Conservation (phyloP, 202 grass and related monocot species). For the Brachypodium distachyon region DNA sequence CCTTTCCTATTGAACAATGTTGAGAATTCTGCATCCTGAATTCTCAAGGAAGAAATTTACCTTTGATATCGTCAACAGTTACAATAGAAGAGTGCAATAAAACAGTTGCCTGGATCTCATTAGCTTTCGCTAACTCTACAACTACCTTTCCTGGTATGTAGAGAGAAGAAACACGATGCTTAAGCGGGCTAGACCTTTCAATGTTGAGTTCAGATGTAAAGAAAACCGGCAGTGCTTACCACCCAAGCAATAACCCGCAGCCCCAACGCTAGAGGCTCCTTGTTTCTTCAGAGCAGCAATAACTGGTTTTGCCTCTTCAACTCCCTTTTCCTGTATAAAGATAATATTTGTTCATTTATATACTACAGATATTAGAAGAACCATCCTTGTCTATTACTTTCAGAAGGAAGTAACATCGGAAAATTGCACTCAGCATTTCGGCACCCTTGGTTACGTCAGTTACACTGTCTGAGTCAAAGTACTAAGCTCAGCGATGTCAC, state of each 20-base stretch:
- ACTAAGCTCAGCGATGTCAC: not conserved
- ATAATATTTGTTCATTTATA: not conserved
- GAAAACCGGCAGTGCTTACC: conserved; percentile 30
- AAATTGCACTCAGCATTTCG: not conserved
- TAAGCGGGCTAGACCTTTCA: not conserved
- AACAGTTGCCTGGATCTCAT: conserved; percentile 57
- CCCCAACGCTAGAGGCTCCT: conserved; percentile 46
- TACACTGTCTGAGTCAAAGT: not conserved
- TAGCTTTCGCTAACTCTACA: conserved; percentile 55
- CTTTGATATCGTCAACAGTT: conserved; percentile 64
- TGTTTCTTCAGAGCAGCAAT: conserved; percentile 64
- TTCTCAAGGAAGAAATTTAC: conserved; percentile 7
- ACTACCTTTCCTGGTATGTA: conserved; percentile 58
- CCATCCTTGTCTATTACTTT: not conserved
- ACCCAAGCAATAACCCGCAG: conserved; percentile 86
- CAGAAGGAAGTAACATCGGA: not conserved
- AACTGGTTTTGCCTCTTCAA: conserved; percentile 65
- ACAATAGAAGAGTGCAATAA: conserved; percentile 58
- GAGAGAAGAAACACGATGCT: not conserved
- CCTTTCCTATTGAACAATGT: not conserved
- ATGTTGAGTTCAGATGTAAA: not conserved
- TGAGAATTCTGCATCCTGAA: not conserved
- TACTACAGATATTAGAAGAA: not conserved
- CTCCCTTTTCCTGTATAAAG: conserved; percentile 40
- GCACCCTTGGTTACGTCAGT: not conserved